Conservation (phyloP, 768 basidiomycete genomes). For the Trametes cubensis region DNA sequence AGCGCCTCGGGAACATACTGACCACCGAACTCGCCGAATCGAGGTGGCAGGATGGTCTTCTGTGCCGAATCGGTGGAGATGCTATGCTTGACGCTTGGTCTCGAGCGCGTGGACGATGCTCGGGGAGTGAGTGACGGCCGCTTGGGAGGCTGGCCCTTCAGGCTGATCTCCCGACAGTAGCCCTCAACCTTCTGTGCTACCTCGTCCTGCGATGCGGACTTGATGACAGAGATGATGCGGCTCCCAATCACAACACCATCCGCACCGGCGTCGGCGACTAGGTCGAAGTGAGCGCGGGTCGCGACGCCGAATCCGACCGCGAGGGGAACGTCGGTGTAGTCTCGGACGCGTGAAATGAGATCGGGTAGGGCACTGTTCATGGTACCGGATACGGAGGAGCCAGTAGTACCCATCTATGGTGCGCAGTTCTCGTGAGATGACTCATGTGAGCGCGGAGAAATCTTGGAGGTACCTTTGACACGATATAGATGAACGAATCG, state of each 20-base stretch:
- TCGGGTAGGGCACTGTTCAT: constrained; percentile 81
- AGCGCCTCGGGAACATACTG: constrained; percentile 97
- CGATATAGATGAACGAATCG: constrained; percentile 96
- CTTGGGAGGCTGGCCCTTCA: constrained; percentile 39
- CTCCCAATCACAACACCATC: constrained; percentile 96
- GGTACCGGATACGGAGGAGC: constrained; percentile 73
- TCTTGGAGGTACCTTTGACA: constrained; percentile 72
- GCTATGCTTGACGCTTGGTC: constrained; percentile 37
- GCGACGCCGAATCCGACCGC: constrained; percentile 98
- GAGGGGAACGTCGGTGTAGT: constrained; percentile 77
- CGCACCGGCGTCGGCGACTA: constrained; percentile 84
- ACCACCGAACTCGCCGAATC: constrained; percentile 96
- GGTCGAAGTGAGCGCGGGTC: constrained; percentile 84
- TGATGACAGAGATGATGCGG: constrained; percentile 79
- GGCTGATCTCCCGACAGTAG: constrained; percentile 74
- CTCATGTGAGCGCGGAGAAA: background rate
- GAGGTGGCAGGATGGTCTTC: constrained; percentile 61
- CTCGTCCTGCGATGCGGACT: constrained; percentile 54
- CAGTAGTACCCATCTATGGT: constrained; percentile 95
- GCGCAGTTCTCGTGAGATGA: background rate
- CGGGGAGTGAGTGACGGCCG: constrained; percentile 21
- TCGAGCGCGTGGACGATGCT: constrained; percentile 30
- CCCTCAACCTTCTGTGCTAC: constrained; percentile 59
- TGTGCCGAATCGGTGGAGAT: constrained; percentile 34
- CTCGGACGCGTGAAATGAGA: constrained; percentile 80